Conservation (phyloP, 192 early-diverging fungal genomes). For the Linnemannia zychae region DNA sequence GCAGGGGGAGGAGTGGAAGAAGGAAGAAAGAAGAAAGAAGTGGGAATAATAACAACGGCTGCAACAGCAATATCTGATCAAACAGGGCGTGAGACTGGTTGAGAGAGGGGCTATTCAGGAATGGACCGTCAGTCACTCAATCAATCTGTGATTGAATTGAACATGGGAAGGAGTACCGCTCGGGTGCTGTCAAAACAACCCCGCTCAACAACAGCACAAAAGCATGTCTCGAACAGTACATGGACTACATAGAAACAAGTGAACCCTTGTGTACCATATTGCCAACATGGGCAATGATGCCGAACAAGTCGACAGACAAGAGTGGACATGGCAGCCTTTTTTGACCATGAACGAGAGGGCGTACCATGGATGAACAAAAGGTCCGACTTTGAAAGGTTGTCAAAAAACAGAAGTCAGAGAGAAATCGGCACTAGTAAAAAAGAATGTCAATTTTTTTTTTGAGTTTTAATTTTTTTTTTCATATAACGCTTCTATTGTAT, state of each 20-base stretch:
- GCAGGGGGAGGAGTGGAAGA: too few relatives aligned
- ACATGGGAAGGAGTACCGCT: neutral
- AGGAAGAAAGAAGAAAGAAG: neutral
- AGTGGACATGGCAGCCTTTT: too few relatives aligned
- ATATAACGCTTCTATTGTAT: constrained; percentile 17
- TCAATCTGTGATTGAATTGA: neutral
- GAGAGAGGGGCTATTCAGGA: neutral
- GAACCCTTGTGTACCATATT: neutral
- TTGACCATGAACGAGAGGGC: neutral
- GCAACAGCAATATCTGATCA: neutral
- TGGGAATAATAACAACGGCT: neutral
- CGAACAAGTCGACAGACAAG: neutral
- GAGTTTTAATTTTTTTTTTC: constrained; percentile 35
- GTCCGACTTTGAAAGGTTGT: constrained; percentile 9
- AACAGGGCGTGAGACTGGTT: neutral
- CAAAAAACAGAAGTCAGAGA: too few relatives aligned
- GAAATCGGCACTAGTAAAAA: neutral
- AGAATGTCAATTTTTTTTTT: neutral
- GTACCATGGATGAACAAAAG: neutral
- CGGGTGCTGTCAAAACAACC: neutral
- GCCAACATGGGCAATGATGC: neutral
- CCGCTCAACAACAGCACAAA: neutral
- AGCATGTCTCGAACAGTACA: neutral
- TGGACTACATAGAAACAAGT: neutral
- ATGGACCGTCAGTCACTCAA: neutral